Conservation (phyloP, 176 grass and related monocot genomes). For the maize (Zea mays) region DNA sequence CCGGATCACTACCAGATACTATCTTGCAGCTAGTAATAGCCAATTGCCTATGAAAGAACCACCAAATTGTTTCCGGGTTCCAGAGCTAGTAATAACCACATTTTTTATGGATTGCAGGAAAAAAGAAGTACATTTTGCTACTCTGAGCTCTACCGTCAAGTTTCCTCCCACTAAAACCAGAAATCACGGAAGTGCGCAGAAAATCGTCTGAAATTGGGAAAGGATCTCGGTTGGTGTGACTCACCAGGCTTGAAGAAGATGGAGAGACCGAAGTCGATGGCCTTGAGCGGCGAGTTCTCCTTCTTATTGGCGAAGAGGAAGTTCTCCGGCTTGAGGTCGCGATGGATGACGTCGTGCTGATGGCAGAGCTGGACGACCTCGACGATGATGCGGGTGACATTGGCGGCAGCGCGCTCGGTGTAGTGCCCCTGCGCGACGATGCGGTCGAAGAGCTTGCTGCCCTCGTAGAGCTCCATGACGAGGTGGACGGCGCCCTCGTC, state of each 20-base stretch:
- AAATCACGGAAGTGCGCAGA: not conserved
- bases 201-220: constrained; percentile 39
- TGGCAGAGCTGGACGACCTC: constrained; percentile 99
- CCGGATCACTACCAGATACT: too few relatives aligned
- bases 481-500: constrained; percentile 94
- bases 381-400: constrained; percentile 62
- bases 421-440: constrained; percentile 94
- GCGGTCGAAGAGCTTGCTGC: constrained; percentile 97
- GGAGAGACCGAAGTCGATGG: constrained; percentile 93
- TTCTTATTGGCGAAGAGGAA: constrained; percentile 97
- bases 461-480: constrained; percentile 99
- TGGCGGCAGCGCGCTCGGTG: constrained; percentile 87
- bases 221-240: constrained; percentile 32
- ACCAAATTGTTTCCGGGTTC: too few relatives aligned
- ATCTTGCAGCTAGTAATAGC: too few relatives aligned
- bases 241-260: constrained; percentile 99
- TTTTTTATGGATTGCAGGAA: too few relatives aligned
- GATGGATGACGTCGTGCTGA: constrained; percentile 87
- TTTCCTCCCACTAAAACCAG: too few relatives aligned
- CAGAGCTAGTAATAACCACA: too few relatives aligned
- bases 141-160: too few relatives aligned
- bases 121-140: too few relatives aligned
- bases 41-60: too few relatives aligned
- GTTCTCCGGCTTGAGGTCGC: constrained; percentile 96
- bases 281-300: constrained; percentile 95